Conservation (phyloP, 2,329 filamentous ascomycete species). For the Colletotrichum sp. region DNA sequence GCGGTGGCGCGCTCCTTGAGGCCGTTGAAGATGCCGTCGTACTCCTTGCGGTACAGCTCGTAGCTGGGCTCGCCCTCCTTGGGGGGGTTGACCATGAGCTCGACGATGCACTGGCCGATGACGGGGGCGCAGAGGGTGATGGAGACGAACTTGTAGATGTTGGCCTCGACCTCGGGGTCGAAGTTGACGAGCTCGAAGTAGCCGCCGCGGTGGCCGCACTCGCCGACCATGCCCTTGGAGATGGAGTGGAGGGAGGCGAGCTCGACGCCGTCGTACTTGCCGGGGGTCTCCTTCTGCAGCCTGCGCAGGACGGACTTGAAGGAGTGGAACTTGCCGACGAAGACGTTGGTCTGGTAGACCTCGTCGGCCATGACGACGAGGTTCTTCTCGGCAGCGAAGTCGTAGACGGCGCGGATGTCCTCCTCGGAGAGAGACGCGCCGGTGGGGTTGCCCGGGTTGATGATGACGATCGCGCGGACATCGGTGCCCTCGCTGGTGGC, state of each 20-base stretch:
- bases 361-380: slow-evolving; percentile 94
- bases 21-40: slow-evolving; percentile 79
- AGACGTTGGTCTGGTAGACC: slow-evolving; percentile 99
- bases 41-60: slow-evolving; percentile 84
- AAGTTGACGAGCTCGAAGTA: slow-evolving; percentile 98
- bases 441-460: slow-evolving; percentile 98
- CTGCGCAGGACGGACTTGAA: slow-evolving; percentile 90
- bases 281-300: slow-evolving; percentile 76
- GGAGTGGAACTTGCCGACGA: slow-evolving; percentile 90
- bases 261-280: slow-evolving; percentile 84
- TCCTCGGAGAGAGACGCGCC: slow-evolving; percentile 81
- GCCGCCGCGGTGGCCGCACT: slow-evolving; percentile 96
- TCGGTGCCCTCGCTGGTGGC: slow-evolving; percentile 81
- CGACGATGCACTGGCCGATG: slow-evolving; percentile 93
- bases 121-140: slow-evolving; percentile 97
- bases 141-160: slow-evolving; percentile 98
- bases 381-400: slow-evolving; percentile 83
- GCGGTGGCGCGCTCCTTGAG: slow-evolving; percentile 82
- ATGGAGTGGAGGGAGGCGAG: slow-evolving; percentile 91
- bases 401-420: slow-evolving; percentile 84
- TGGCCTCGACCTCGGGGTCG: slow-evolving; percentile 80
- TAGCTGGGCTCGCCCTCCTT: slow-evolving; percentile 82
- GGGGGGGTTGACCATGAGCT: slow-evolving; percentile 98
- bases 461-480: slow-evolving; percentile 91
- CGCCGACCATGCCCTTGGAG: slow-evolving; percentile 98